Base-by-base conservation (phyloP, 2,329 filamentous ascomycete species). In the Cryphonectria nitschkei region DNA sequence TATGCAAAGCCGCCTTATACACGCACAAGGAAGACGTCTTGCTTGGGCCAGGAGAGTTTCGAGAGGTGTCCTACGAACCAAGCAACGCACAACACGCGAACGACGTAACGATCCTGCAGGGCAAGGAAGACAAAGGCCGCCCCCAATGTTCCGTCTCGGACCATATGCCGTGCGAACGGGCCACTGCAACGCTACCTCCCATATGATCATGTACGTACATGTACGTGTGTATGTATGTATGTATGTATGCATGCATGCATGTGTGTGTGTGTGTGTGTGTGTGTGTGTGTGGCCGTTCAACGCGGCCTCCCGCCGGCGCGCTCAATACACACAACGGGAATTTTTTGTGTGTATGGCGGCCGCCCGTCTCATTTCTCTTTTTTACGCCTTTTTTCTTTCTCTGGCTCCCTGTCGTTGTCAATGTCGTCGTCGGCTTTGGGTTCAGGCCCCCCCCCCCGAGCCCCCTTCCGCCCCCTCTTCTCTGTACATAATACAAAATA, bases 1-100 rank as follows among this genome's bases (percentile, higher is more conserved):
- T 65, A 58, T 68, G 61, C 50, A 58, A 9, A 4, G 56, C 19
- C 22, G 34, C 58, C 46, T 13, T 64, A 64, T 63, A 64, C 63
- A 58, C 32, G 39, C 50, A n/a, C 26, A 37, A 46, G 22, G n/a
- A 37, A 37, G 43, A 65, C 29, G 14, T 58, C 29, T 60, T 9
- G 52, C 62, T 60, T 8, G 19, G 13, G 9, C 8, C 37, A 11
- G 9, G 37, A 9, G 37, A 11, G 37, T 9, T 11, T 8, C 8
- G 46, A 7, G 22, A 14, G 19, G 46, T 4, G 8, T 29, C 54
- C 54, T 58, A 34, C 29, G 54, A 6, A 14, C 41, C 0, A 50
- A 14, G 32, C 0, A 50, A 50, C 46, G 19, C 19, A n/a, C 43
- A 46, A 19, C 43, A 46, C 46, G n/a, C 46, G 16, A 50, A n/a